Evolutionary conservation across 352 stramenopile genomes (phyloP), one percentile per base, ranked within the genome.

Genomic region (Phytophthora kernoviae): DNA sequence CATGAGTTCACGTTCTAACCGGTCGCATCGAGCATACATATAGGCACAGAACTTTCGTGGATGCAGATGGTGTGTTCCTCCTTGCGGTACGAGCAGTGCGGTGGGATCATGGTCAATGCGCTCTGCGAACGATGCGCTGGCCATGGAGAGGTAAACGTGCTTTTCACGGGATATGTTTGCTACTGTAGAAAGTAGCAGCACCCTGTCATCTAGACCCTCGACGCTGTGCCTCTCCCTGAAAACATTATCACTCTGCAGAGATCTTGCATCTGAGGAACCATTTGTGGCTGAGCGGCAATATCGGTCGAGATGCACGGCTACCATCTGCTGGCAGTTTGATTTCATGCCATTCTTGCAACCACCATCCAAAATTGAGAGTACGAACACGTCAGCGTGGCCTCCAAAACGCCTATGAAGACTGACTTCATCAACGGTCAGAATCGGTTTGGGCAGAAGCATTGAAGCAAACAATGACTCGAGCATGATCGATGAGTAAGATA

Each of bases 1-100:
- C 47, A 81, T 80, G 52, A 75, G 70, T 44, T 81, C 59, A 21
- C 68, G 70, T 5, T 81, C 68, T 2, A 43, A 54, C 1, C 54
- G 57, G 5, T 77, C 58, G 24, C 75, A 88, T 5, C 56, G 61
- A 7, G 62, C 62, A 47, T 75, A 78, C 56, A 81, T 51, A 45
- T 84, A 84, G 7, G 73, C 58, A 27, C 75, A 85, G 32, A 84
- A 81, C 27, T 49, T 63, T 14, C 20, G 41, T 21, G 37, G 61
- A 17, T 3, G 46, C 26, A 17, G 22, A 14, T 34, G 36, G 9
- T 43, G 6, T 43, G 2, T 24, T 24, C n/a, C 4, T 43, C 3
- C 42, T 21, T 20, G 45, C 24, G 36, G 10, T 11, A 22, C 6
- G n/a, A 85, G 39, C 9, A 85, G 42, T 17, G 67, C 26, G 0